Base-by-base conservation (phyloP, 2,329 filamentous ascomycete species). In the Rasamsonia emersonii region DNA sequence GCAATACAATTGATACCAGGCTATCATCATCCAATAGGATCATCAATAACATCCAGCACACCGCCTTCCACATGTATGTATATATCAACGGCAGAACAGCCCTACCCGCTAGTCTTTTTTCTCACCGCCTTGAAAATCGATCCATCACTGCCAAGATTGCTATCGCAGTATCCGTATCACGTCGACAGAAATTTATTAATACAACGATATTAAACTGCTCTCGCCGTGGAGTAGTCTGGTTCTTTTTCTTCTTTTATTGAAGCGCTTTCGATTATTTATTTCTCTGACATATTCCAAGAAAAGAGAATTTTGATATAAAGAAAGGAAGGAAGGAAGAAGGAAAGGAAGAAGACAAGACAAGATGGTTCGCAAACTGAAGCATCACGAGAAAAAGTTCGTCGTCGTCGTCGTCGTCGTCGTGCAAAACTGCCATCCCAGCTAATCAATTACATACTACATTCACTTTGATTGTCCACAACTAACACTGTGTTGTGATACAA, bases 361-460 rank as follows among this genome's bases (percentile, higher is more conserved):
- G n/a, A 96, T 96, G 91, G 86, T 93, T 47, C 82, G 91, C 50
- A 86, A 93, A 69, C 77, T 98, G 56, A 96, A 95, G 66, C 77
- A 93, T 64, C 89, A 95, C 65, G 91, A 98, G 77, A 78, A 91
- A 58, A 93, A 91, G 73, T 67, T 43, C 31, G 50, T 49, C 28
- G 18, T 18, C n/a, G 21, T 28, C 7, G 5, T 23, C 3, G 9
- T 9, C 15, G 19, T 13, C 24, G 24, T 24, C 9, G 25, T 31
- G 24, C 33, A 37, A 40, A 39, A 20, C 17, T n/a, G n/a, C n/a
- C n/a, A n/a, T n/a, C 18, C 21, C 10, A 21, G 13, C 10, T 20
- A 18, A 29, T 14, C 9, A 25, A 31, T 38, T 41, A 38, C 24
- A 27, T 15, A 14, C 20, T 3, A 21, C 24, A 18, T n/a, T 10